Evolutionary conservation across 495 filamentous ascomycete species (phyloP).

Genomic region (Aspergillus affinis): DNA sequence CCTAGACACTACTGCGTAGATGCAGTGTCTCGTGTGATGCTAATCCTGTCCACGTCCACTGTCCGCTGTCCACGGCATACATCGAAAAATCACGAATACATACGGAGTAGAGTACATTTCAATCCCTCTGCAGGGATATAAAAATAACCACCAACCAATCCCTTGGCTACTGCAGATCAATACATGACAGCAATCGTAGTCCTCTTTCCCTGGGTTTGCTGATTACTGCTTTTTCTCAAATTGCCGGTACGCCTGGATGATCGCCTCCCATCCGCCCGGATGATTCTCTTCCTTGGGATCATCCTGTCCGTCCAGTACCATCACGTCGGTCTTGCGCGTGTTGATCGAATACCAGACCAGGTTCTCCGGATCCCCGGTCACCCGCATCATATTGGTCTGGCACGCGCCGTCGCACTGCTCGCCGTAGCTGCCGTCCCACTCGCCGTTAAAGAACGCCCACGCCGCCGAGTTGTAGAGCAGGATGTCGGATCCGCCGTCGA

Average conservation of each 20-base stretch:
- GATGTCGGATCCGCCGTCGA: slow-evolving; percentile 46
- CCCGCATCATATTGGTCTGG: slow-evolving; percentile 45
- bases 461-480: slow-evolving; percentile 54
- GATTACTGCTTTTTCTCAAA: slow-evolving; percentile 12
- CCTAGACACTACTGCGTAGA: background rate
- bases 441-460: slow-evolving; percentile 53
- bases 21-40: no score
- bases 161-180: background rate
- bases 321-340: slow-evolving; percentile 42
- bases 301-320: slow-evolving; percentile 35
- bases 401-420: slow-evolving; percentile 39
- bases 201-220: no score
- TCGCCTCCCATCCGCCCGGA: slow-evolving; percentile 55
- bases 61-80: no score
- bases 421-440: slow-evolving; percentile 34
- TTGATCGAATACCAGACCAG: slow-evolving; percentile 44
- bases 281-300: slow-evolving; percentile 41
- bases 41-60: no score
- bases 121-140: background rate
- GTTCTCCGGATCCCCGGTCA: slow-evolving; percentile 28
- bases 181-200: background rate
- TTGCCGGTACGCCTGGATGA: slow-evolving; percentile 46
- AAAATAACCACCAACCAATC: background rate
- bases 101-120: no score
- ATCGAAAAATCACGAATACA: no score